These are phyloP conservation scores for Thelonectria blattea DNA, from an alignment of 2,329 filamentous ascomycete species.

Conservation along the genomic window DNA sequence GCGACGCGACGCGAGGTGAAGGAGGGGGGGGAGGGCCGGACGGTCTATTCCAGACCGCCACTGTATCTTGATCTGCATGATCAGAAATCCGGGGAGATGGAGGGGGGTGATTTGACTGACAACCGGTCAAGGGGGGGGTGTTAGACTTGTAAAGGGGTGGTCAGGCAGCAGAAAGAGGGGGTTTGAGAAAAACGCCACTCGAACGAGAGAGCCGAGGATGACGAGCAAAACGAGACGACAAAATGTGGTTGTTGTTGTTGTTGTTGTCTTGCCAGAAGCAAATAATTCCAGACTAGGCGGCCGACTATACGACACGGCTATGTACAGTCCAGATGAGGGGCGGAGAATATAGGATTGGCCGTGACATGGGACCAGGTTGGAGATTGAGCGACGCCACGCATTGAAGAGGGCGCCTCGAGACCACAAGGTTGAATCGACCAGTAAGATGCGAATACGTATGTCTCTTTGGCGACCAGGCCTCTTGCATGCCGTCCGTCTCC, in stretches of 20 bases:
- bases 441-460: slow-evolving; percentile 26
- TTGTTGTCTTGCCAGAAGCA: slow-evolving; percentile 7
- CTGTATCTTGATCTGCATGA: slow-evolving; percentile 26
- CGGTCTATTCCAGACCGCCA: slow-evolving; percentile 17
- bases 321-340: slow-evolving; percentile 7
- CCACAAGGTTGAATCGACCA: slow-evolving; percentile 4
- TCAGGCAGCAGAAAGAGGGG: slow-evolving; percentile 4
- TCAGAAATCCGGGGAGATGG: slow-evolving; percentile 28
- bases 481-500: slow-evolving; percentile 2
- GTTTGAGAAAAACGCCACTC: slow-evolving; percentile 1
- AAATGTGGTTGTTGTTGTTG: not conserved
- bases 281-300: slow-evolving; percentile 1
- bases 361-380: slow-evolving; percentile 12
- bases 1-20: not conserved
- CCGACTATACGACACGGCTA: slow-evolving; percentile 10
- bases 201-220: slow-evolving; percentile 21
- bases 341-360: slow-evolving; percentile 14
- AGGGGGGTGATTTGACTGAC: slow-evolving; percentile 8
- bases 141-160: not conserved
- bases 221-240: not conserved
- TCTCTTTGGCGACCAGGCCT: not conserved
- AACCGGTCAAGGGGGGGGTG: too few species aligned
- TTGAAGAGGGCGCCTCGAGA: not conserved
- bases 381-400: slow-evolving; percentile 15
- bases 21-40: not conserved